Evolutionary conservation across 352 stramenopile species (phyloP).

Genomic region (Phytophthora niederhauseri): DNA sequence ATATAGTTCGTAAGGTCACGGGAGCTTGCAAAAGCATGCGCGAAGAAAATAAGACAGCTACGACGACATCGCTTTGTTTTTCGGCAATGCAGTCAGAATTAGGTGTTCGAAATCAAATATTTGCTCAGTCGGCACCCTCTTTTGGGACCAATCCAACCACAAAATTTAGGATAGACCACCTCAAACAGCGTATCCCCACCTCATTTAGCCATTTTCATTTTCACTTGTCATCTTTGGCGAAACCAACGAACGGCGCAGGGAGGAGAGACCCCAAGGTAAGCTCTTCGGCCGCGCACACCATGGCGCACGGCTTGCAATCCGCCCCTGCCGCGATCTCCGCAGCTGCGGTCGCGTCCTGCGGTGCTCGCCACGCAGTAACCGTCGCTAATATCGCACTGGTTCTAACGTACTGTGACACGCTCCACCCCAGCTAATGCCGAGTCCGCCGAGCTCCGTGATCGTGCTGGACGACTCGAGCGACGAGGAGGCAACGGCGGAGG

Average conservation of each 20-base stretch:
- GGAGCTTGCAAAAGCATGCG: no score
- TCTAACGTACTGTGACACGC: conserved; percentile 17
- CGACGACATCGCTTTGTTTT: no score
- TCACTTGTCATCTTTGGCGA: conserved; percentile 8
- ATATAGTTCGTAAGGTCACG: no score
- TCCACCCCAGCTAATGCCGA: conserved; percentile 28
- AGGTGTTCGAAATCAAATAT: neutral
- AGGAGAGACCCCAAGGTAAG: neutral
- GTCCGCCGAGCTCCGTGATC: conserved; percentile 43
- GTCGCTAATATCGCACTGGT: neutral
- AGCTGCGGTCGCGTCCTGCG: no score
- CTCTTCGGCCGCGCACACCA: no score
- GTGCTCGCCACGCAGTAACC: neutral
- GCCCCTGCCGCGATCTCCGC: no score
- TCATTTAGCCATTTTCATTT: neutral
- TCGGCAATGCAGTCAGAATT: no score
- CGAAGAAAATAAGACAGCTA: no score
- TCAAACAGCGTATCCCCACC: neutral
- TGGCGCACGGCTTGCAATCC: no score
- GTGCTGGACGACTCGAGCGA: conserved; percentile 59
- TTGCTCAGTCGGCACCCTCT: neutral
- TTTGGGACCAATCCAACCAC: neutral
- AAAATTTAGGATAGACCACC: neutral
- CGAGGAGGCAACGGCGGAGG: conserved; percentile 27
- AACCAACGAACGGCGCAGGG: conserved; percentile 7